These are phyloP conservation scores for Rhamnella rubrinervis DNA, from an alignment of 331 rosid species.

Conservation along the genomic window DNA sequence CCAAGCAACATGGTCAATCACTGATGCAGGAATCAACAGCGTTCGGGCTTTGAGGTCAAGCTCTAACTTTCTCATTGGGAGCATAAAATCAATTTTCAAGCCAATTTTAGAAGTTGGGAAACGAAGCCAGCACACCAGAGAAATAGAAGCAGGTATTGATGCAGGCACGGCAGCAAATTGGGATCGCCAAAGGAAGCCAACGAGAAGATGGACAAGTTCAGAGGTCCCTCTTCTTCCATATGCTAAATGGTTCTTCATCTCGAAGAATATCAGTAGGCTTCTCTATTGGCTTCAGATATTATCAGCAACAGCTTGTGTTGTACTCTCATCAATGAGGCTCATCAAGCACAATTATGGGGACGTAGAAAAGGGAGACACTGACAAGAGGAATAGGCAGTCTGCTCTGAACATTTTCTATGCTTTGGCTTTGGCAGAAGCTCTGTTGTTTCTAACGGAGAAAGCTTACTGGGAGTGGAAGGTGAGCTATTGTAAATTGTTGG, in stretches of 20 bases:
- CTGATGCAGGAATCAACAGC: constrained; percentile 63
- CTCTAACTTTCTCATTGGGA: constrained; percentile 40
- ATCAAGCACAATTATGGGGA: constrained; percentile 66
- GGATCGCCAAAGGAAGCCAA: constrained; percentile 42
- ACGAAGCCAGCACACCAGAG: constrained; percentile 25
- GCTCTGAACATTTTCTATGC: constrained; percentile 74
- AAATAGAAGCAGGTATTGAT: constrained; percentile 22
- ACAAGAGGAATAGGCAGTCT: constrained; percentile 67
- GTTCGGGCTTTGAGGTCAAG: constrained; percentile 48
- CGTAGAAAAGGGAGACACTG: constrained; percentile 72
- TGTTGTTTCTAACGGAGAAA: constrained; percentile 73
- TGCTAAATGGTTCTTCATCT: constrained; percentile 61
- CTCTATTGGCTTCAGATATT: constrained; percentile 92
- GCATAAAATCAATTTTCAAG: constrained; percentile 38
- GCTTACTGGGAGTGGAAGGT: constrained; percentile 86
- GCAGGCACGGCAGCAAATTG: constrained; percentile 11
- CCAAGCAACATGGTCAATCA: constrained; percentile 83
- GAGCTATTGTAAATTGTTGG: constrained; percentile 57
- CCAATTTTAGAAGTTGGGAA: constrained; percentile 36
- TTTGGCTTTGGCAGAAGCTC: constrained; percentile 85
- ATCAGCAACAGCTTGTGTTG: constrained; percentile 85
- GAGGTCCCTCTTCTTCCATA: constrained; percentile 85
- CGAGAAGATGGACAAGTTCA: constrained; percentile 67
- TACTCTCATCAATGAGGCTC: constrained; percentile 66
- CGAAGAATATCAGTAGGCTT: constrained; percentile 72